Conservation (phyloP, 1,139 yeast species). For the Wickerhamomyces sp. region DNA sequence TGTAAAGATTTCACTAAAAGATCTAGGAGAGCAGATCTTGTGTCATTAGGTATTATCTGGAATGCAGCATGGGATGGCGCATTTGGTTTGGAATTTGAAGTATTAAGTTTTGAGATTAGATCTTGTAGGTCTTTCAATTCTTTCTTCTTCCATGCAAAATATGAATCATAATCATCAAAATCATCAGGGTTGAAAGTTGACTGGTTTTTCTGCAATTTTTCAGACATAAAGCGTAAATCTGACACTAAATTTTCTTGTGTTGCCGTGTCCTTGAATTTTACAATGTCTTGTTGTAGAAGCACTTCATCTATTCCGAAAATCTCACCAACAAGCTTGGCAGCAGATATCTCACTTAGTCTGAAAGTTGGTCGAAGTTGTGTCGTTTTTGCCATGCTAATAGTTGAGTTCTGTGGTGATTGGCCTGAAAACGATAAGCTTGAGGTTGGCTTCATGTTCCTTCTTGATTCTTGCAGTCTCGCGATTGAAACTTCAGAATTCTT, state of each 20-base stretch:
- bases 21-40: conserved; percentile 31
- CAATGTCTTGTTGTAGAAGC: conserved; percentile 46
- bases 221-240: conserved; percentile 39
- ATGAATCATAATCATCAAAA: conserved; percentile 38
- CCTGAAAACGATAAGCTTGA: conserved; percentile 8
- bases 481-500: conserved; percentile 39
- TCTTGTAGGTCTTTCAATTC: conserved; percentile 37
- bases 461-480: conserved; percentile 39
- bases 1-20: conserved; percentile 30
- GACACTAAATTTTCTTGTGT: conserved; percentile 40
- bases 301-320: conserved; percentile 38
- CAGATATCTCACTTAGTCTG: conserved; percentile 44
- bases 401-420: conserved; percentile 8
- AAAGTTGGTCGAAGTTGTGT: conserved; percentile 37
- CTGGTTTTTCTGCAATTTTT: conserved; percentile 28
- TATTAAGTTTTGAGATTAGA: conserved; percentile 33
- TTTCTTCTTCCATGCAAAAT: conserved; percentile 47
- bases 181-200: conserved; percentile 37
- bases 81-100: conserved; percentile 26
- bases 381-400: conserved; percentile 7
- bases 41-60: conserved; percentile 39
- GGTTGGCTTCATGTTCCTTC: conserved; percentile 31
- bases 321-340: conserved; percentile 33
- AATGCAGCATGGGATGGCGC: conserved; percentile 30
- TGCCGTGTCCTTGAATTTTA: conserved; percentile 36